Base-by-base conservation (phyloP, 352 stramenopile species). In the Pseudoperonospora humuli region DNA sequence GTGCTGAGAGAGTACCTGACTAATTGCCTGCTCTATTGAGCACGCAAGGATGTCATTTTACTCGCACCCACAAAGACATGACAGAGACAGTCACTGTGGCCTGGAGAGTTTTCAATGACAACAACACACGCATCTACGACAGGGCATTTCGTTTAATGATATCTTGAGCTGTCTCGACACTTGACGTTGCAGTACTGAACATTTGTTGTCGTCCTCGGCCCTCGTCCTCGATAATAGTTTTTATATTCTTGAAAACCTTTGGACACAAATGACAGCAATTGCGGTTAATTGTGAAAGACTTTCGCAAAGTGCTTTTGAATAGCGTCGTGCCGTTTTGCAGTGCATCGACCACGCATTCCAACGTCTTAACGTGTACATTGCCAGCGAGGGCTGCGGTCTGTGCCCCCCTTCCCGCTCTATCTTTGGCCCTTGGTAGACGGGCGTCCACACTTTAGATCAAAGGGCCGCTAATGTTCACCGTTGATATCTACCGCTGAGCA, bases 331-430 rank as follows among this genome's bases (percentile, higher is more conserved):
- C 26, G 26, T 29, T 44, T 43, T 55, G 28, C 17, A 44, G 44
- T 43, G 27, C 3, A 19, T 25, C 20, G 23, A 41, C 14, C 35
- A 27, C 21, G 20, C 41, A 35, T 27, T 19, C 28, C 43, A 59
- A 70, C 51, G 53, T 24, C 39, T 55, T 54, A 75, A 69, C 64
- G 60, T 15, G 43, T 56, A 59, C 49, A 54, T 45, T 63, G 41
- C 64, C 64, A 59, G 64, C 32, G 38, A 45, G 23, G 44, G 34
- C 21, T 54, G 41, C 17, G 33, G 28, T 34, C 32, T n/a, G 20
- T 13, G 17, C 23, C 35, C 9, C 6, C 26, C 6, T 31, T 31
- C n/a, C 2, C 28, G 28, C 11, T 11, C 28, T 33, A 33, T 33
- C 28, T 33, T 18, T 33, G 28, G 28, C 28, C 5, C 18, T 29